These are phyloP conservation scores for Monilinia laxa DNA, from an alignment of 2,329 filamentous ascomycete species.

Conservation along the genomic window DNA sequence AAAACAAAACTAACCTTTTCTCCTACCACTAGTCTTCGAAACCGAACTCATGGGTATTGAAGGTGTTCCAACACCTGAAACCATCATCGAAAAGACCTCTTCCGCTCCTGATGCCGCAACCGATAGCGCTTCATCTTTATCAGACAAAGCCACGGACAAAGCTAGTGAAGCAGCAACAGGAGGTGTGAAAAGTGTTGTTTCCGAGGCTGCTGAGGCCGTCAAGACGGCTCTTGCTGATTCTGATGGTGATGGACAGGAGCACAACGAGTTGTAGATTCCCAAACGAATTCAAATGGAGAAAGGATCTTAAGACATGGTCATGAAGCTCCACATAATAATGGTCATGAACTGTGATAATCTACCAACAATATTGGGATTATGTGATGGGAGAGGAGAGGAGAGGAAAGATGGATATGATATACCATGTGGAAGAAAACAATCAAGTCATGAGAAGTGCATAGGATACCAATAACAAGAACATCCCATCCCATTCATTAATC, in stretches of 20 bases:
- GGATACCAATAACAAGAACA: neutral
- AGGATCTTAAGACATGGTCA: constrained; percentile 21
- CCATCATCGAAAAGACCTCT: constrained; percentile 15
- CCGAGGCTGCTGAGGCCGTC: constrained; percentile 52
- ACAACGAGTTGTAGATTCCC: constrained; percentile 57
- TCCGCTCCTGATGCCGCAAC: constrained; percentile 28
- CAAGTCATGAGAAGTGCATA: neutral
- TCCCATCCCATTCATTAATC: neutral
- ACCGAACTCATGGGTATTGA: constrained; percentile 84
- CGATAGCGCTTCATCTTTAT: constrained; percentile 36
- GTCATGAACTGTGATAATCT: constrained; percentile 22
- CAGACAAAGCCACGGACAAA: constrained; percentile 28
- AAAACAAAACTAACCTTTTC: constrained; percentile 10
- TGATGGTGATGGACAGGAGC: constrained; percentile 55
- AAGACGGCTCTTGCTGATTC: constrained; percentile 55
- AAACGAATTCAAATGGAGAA: neutral
- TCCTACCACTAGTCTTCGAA: constrained; percentile 67
- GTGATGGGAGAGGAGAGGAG: neutral
- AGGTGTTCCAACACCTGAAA: constrained; percentile 53
- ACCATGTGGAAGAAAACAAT: neutral
- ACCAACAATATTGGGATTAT: neutral
- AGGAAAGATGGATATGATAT: neutral
- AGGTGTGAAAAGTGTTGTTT: constrained; percentile 46
- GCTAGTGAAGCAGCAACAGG: constrained; percentile 31
- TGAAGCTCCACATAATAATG: constrained; percentile 20